phyloP scores from a whole-genome alignment of 208 protist genomes.

The Leishmania guyanensis region DNA sequence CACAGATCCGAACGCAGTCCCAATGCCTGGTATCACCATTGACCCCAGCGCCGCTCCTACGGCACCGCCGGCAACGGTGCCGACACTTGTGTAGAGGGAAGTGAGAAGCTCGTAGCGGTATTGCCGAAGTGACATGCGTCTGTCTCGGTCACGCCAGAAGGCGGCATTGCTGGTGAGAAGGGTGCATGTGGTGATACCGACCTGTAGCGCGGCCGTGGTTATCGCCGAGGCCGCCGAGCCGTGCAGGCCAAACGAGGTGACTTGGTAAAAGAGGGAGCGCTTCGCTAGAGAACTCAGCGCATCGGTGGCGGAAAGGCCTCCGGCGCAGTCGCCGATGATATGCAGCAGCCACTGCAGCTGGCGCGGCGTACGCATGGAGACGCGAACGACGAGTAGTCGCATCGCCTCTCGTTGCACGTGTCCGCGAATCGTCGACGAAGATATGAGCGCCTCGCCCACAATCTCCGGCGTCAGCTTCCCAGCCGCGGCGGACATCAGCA shows the following conservation, averaged over 20 bases:
- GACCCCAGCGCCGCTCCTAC: conserved; percentile 58
- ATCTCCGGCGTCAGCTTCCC: conserved; percentile 41
- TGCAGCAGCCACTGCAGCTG: conserved; percentile 37
- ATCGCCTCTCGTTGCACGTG: conserved; percentile 57
- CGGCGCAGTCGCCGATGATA: conserved; percentile 27
- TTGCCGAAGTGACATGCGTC: conserved; percentile 43
- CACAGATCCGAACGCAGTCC: conserved; percentile 65
- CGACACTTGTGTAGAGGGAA: conserved; percentile 30
- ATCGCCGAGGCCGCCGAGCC: conserved; percentile 51
- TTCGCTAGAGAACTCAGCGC: conserved; percentile 41
- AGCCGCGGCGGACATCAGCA: conserved; percentile 41
- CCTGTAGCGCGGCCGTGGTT: conserved; percentile 47
- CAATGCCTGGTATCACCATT: conserved; percentile 61
- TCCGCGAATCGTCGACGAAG: conserved; percentile 42
- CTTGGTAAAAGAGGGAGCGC: conserved; percentile 51
- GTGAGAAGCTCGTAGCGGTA: conserved; percentile 65
- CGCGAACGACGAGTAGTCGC: conserved; percentile 41
- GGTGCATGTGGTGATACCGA: conserved; percentile 34
- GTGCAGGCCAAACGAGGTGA: conserved; percentile 50
- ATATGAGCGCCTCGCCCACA: conserved; percentile 50
- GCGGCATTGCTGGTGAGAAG: conserved; percentile 40
- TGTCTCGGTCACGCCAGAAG: conserved; percentile 31
- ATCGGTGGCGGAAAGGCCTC: conserved; percentile 23
- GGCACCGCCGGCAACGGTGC: conserved; percentile 48
- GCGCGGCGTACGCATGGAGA: conserved; percentile 35